Evolutionary conservation across 805 yeast genomes (phyloP).

Genomic region (Monosporozyma aerobia): DNA sequence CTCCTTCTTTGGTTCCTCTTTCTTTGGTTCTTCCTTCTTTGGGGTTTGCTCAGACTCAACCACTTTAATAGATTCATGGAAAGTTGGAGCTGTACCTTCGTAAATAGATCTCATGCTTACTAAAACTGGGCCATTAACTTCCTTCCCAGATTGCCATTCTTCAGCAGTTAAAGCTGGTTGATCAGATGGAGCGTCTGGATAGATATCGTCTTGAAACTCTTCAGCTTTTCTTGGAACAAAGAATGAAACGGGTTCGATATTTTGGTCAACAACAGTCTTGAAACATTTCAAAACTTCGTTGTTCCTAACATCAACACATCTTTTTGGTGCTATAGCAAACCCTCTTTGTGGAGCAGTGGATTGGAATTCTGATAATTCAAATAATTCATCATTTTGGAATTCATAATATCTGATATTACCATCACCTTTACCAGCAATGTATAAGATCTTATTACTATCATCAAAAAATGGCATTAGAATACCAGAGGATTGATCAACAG

Average conservation of each 20-base stretch:
- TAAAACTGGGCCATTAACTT: slow-evolving; percentile 73
- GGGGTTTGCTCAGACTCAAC: slow-evolving; percentile 10
- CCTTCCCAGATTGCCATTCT: slow-evolving; percentile 75
- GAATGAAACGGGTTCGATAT: slow-evolving; percentile 86
- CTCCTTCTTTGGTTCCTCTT: slow-evolving; percentile 10
- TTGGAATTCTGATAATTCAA: slow-evolving; percentile 77
- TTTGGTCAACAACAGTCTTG: slow-evolving; percentile 79
- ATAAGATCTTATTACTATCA: slow-evolving; percentile 66
- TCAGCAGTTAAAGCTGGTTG: slow-evolving; percentile 69
- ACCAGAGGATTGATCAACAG: slow-evolving; percentile 86
- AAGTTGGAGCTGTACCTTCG: slow-evolving; percentile 59
- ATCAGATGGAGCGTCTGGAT: slow-evolving; percentile 80
- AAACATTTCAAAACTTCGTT: slow-evolving; percentile 77
- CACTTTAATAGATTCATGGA: slow-evolving; percentile 26
- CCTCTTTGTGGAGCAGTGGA: slow-evolving; percentile 95
- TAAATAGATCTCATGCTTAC: slow-evolving; percentile 66
- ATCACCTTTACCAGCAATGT: slow-evolving; percentile 95
- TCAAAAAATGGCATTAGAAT: slow-evolving; percentile 88
- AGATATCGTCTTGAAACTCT: slow-evolving; percentile 84
- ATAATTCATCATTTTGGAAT: slow-evolving; percentile 73
- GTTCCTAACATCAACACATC: slow-evolving; percentile 65
- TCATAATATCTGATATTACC: slow-evolving; percentile 94
- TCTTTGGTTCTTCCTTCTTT: slow-evolving; percentile 6
- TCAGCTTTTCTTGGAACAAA: slow-evolving; percentile 92
- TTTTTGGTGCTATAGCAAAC: slow-evolving; percentile 80